These are phyloP conservation scores for Suhomyces taliae DNA, from an alignment of 1,139 yeast genomes.

Conservation along the genomic window DNA sequence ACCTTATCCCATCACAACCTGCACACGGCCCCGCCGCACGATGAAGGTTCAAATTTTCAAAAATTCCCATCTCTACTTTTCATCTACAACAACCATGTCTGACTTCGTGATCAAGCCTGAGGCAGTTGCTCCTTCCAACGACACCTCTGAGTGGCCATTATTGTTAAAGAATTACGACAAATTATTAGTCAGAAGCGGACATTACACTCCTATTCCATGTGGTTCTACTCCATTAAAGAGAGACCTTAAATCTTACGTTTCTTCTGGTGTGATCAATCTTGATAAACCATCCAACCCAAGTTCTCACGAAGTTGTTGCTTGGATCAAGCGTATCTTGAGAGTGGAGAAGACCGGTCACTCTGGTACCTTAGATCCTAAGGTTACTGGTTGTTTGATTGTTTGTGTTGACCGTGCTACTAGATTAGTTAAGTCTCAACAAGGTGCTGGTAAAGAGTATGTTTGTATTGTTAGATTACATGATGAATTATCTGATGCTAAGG, in stretches of 20 bases:
- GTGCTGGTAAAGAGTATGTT: constrained; percentile 99
- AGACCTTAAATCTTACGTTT: constrained; percentile 84
- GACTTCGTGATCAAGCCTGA: constrained; percentile 89
- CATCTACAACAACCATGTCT: constrained; percentile 36
- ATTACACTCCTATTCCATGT: constrained; percentile 93
- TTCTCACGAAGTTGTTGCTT: constrained; percentile 98
- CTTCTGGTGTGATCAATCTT: constrained; percentile 94
- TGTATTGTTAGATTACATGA: constrained; percentile 96
- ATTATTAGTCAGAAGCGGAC: constrained; percentile 91
- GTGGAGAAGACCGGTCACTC: constrained; percentile 98
- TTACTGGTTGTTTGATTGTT: constrained; percentile 95
- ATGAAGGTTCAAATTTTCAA: constrained; percentile 10
- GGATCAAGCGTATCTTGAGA: constrained; percentile 95
- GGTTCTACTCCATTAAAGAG: constrained; percentile 95
- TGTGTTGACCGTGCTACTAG: constrained; percentile 98
- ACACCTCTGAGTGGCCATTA: constrained; percentile 95
- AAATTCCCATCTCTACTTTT: constrained; percentile 3
- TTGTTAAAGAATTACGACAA: constrained; percentile 92
- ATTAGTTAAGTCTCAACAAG: constrained; percentile 97
- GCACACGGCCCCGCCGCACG: constrained; percentile 2
- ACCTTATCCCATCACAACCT: not conserved
- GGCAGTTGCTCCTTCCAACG: constrained; percentile 71
- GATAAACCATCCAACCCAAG: constrained; percentile 98
- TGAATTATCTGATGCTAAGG: constrained; percentile 86
- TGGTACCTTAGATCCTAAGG: constrained; percentile 98